A percentile compares a stretch with the other conserved stretches of the same genome.
Evolutionary conservation across 2,329 filamentous ascomycete species (phyloP).

Genomic region (Fusarium pseudograminearum): DNA sequence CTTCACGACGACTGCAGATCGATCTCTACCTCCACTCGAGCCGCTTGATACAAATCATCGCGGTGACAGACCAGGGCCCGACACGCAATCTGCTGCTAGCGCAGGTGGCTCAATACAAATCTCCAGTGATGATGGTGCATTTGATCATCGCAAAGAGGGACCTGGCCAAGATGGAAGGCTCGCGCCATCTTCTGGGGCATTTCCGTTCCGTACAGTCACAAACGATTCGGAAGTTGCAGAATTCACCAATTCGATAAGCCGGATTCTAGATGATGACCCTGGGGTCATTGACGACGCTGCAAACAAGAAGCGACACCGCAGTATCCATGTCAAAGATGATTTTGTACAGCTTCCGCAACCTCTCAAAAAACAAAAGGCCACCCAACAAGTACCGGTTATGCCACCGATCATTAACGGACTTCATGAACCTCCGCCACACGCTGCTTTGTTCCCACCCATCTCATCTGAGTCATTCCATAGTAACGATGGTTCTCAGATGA

Average conservation of each 20-base stretch:
- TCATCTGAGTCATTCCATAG: conserved; percentile 67
- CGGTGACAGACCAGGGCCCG: conserved; percentile 51
- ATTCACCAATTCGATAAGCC: conserved; percentile 59
- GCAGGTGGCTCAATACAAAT: conserved; percentile 35
- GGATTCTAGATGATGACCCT: conserved; percentile 60
- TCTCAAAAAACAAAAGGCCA: conserved; percentile 72
- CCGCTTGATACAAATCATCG: conserved; percentile 61
- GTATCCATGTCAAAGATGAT: conserved; percentile 66
- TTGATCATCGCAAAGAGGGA: conserved; percentile 43
- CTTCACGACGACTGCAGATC: conserved; percentile 58
- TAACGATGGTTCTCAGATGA: conserved; percentile 59
- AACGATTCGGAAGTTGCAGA: conserved; percentile 55
- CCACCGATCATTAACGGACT: conserved; percentile 75
- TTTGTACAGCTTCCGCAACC: conserved; percentile 74
- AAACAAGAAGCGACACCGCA: conserved; percentile 67
- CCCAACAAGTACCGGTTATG: conserved; percentile 64
- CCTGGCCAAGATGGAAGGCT: conserved; percentile 43
- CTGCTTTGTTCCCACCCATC: conserved; percentile 73
- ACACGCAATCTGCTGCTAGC: conserved; percentile 32
- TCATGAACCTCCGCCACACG: conserved; percentile 70
- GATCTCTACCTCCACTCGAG: conserved; percentile 65
- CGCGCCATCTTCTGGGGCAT: conserved; percentile 44
- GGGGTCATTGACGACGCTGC: conserved; percentile 59
- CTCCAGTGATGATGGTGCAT: conserved; percentile 37
- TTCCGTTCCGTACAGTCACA: conserved; percentile 57